phyloP scores from a whole-genome alignment of 2,329 filamentous ascomycete species.

The Ceratocystis albifundus region DNA sequence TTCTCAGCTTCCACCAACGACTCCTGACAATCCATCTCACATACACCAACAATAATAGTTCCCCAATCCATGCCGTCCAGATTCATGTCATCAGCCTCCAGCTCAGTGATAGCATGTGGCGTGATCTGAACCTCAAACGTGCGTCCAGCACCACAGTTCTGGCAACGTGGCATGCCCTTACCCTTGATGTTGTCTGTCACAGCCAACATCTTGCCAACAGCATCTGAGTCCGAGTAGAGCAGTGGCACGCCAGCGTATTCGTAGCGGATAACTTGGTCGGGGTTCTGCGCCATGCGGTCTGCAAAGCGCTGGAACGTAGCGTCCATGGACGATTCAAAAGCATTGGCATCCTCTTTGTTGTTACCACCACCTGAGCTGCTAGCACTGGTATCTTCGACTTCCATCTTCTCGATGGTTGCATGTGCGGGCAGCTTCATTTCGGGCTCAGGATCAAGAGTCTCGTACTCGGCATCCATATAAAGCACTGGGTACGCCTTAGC shows the following conservation, averaged over 20 bases:
- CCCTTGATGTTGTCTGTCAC: conserved; percentile 21
- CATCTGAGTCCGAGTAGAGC: conserved; percentile 68
- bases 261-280: conserved; percentile 71
- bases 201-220: conserved; percentile 54
- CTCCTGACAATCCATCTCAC: conserved; percentile 63
- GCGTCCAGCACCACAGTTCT: conserved; percentile 60
- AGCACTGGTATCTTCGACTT: conserved; percentile 30
- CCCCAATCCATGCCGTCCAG: conserved; percentile 96
- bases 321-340: conserved; percentile 65
- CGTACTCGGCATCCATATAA: conserved; percentile 85
- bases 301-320: conserved; percentile 70
- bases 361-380: conserved; percentile 27
- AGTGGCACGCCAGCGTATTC: conserved; percentile 63
- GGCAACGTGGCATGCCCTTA: conserved; percentile 58
- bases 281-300: conserved; percentile 65
- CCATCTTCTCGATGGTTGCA: conserved; percentile 37
- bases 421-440: conserved; percentile 40
- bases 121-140: conserved; percentile 88
- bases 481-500: conserved; percentile 62
- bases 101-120: conserved; percentile 76
- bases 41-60: conserved; percentile 78
- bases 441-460: conserved; percentile 59
- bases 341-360: conserved; percentile 48
- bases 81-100: conserved; percentile 64
- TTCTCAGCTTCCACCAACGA: conserved; percentile 46